Evolutionary conservation across 208 protist genomes (phyloP), one percentile per base, ranked within the genome.

Genomic region (Trypanosoma boissoni): DNA sequence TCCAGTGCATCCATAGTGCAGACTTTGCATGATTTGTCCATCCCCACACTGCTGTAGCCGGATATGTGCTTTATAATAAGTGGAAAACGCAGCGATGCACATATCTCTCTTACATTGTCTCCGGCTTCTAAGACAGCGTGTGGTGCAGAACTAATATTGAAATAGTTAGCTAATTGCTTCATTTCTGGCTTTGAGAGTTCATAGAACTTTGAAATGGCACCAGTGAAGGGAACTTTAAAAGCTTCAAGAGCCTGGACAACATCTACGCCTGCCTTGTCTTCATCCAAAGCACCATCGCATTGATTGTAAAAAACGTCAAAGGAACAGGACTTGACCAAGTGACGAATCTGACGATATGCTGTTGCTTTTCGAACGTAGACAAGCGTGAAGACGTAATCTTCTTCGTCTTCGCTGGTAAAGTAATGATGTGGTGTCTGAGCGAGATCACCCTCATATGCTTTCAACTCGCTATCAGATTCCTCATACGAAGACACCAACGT

Each of bases 301-400:
- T 92, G 86, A 57, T 94, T 96, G 66, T 92, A 92, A 58, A 94
- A 96, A 18, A 95, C 75, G 60, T 96, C 87, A 58, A 76, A 96
- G 18, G 74, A 45, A 18, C 80, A 74, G 8, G 83, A 92, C 67
- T 83, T 90, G 41, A 96, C 82, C 2, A 95, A 65, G 44, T 87
- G 74, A 0, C 86, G 84, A 20, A 96, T 74, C 52, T 90, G 76
- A 16, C 80, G 80, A 55, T 92, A 93, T 3, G 82, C 75, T 18
- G 83, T 96, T 4, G 82, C 74, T 59, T 94, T 96, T 32, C 83
- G 80, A 36, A 96, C 76, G 16, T 80, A 65, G 44, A 80, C 76
- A 42, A 94, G 66, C 20, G 75, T 64, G 51, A 94, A 94, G 2
- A 68, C 64, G 55, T 83, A 82, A 7, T 84, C 64, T 4, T 45